These are phyloP conservation scores for Cercospora sesami DNA, from an alignment of 2,329 filamentous ascomycete genomes.

Conservation along the genomic window DNA sequence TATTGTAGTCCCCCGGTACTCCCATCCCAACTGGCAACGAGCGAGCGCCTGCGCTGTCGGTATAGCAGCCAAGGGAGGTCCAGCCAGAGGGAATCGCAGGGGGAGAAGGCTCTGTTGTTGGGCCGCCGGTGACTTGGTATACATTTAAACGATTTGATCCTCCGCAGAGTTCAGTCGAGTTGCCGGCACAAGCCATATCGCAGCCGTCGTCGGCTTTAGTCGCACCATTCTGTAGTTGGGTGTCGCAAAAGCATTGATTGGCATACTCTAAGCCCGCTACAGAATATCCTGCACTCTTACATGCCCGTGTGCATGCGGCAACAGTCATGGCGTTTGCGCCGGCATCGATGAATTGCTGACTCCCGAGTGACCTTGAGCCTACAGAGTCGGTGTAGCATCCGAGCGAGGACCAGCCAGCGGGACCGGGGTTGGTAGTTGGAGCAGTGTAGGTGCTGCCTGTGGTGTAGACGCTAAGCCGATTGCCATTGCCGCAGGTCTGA, in stretches of 20 bases:
- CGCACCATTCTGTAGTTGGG: slow-evolving; percentile 15
- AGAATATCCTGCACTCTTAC: slow-evolving; percentile 31
- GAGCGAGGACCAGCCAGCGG: slow-evolving; percentile 25
- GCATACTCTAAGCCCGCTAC: slow-evolving; percentile 35
- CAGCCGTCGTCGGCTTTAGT: slow-evolving; percentile 31
- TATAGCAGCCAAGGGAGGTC: slow-evolving; percentile 32
- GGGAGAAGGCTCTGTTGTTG: not conserved
- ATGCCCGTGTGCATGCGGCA: slow-evolving; percentile 29
- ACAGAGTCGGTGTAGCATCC: slow-evolving; percentile 36
- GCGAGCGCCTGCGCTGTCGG: slow-evolving; percentile 9
- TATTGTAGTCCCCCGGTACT: slow-evolving; percentile 28
- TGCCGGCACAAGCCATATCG: slow-evolving; percentile 33
- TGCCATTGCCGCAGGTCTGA: slow-evolving; percentile 21
- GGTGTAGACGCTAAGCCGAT: slow-evolving; percentile 21
- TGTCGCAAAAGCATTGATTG: slow-evolving; percentile 38
- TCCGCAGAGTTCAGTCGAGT: slow-evolving; percentile 34
- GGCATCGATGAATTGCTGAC: slow-evolving; percentile 27
- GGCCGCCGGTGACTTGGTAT: slow-evolving; percentile 23
- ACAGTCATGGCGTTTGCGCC: slow-evolving; percentile 15
- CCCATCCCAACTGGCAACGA: slow-evolving; percentile 22
- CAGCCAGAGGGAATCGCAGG: slow-evolving; percentile 27
- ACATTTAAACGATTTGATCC: slow-evolving; percentile 31
- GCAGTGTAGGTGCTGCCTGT: slow-evolving; percentile 11
- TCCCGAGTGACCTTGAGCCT: slow-evolving; percentile 23
- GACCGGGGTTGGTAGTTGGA: slow-evolving; percentile 22